Evolutionary conservation across 2,329 filamentous ascomycete species (phyloP).

Genomic region (Lasiodiplodia sp.): DNA sequence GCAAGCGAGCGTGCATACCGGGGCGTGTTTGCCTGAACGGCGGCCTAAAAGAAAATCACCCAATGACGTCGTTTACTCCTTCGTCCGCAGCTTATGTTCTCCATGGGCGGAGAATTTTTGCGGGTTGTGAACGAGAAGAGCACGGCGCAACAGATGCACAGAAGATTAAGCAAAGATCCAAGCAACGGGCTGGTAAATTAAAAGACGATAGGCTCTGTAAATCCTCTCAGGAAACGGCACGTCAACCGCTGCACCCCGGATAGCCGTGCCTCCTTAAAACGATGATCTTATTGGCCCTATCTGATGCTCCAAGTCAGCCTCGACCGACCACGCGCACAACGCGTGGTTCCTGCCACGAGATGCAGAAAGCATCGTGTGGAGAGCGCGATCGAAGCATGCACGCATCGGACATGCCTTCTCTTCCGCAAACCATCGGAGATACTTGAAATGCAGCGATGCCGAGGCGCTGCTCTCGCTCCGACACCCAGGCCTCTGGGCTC

Average conservation of each 20-base stretch:
- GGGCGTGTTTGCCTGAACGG: neutral
- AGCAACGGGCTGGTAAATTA: slow-evolving; percentile 1
- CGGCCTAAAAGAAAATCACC: neutral
- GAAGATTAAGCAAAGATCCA: neutral
- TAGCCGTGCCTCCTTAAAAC: neutral
- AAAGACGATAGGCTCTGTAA: neutral
- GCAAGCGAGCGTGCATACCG: slow-evolving; percentile 11
- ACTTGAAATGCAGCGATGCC: neutral
- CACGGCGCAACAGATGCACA: neutral
- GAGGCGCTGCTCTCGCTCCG: neutral
- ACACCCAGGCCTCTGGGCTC: neutral
- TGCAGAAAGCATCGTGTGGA: neutral
- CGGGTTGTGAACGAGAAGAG: neutral
- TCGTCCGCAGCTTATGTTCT: neutral
- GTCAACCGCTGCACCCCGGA: neutral
- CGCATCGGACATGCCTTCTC: neutral
- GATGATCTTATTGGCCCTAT: slow-evolving; percentile 18
- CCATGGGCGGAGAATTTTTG: neutral
- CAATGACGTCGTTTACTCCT: slow-evolving; percentile 6
- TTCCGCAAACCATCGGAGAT: neutral
- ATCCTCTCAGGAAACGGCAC: neutral
- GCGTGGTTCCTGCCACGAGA: neutral
- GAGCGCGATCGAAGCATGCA: neutral
- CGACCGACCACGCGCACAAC: neutral
- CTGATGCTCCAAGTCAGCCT: neutral